Percentiles rank a stretch among this genome's conserved stretches.
Conservation (phyloP, 495 filamentous ascomycete genomes). For the Bombardia bombarda region DNA sequence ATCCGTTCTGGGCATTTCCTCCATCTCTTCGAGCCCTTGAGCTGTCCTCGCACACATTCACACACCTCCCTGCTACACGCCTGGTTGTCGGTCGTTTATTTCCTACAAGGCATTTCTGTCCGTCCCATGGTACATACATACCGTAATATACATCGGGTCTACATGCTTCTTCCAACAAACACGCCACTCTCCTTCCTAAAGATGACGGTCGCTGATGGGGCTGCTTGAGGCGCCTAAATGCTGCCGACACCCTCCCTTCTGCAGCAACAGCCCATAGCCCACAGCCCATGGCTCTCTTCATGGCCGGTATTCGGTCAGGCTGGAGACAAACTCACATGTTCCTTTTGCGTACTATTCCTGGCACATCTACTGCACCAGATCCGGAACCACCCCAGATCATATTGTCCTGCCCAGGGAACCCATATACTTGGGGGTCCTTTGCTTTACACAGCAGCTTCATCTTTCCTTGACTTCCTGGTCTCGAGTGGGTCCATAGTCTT, state of each 20-base stretch:
- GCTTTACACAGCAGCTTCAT: background rate
- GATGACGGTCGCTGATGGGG: constrained; percentile 21
- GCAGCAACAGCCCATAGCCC: constrained; percentile 6
- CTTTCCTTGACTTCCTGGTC: background rate
- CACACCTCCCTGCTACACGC: background rate
- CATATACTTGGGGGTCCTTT: no score
- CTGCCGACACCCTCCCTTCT: constrained; percentile 12
- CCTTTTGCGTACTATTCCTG: no score
- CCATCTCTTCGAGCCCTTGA: constrained; percentile 5
- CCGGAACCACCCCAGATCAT: no score
- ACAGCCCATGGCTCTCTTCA: constrained; percentile 3
- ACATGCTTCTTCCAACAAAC: constrained; percentile 7
- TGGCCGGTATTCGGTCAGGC: constrained; percentile 1
- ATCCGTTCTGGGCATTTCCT: constrained; percentile 8
- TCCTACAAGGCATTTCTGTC: no score
- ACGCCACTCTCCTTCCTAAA: constrained; percentile 19
- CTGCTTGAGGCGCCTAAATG: constrained; percentile 23
- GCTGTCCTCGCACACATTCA: background rate
- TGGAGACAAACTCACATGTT: no score
- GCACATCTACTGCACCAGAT: no score
- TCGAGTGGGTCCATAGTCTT: background rate
- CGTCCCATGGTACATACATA: no score
- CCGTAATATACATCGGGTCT: no score
- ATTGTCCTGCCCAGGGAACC: no score
- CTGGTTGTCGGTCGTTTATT: no score